phyloP scores from a whole-genome alignment of 2,329 filamentous ascomycete genomes.

The Colletotrichum tamarilloi region DNA sequence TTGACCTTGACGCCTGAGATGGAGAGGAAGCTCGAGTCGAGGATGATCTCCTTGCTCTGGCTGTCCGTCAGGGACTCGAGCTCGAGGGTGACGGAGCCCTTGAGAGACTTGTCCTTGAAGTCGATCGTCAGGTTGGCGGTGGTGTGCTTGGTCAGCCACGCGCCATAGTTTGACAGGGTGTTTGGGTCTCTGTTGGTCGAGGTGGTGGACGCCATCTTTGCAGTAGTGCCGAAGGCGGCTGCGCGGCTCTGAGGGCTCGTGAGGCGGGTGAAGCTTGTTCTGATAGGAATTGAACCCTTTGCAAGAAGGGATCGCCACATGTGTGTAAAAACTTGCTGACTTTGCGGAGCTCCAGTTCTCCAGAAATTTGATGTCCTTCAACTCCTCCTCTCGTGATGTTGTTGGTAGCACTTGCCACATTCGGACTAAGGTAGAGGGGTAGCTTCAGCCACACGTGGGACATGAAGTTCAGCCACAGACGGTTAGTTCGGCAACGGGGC shows the following conservation, averaged over 20 bases:
- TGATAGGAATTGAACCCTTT: slow-evolving; percentile 31
- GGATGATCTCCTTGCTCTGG: slow-evolving; percentile 79
- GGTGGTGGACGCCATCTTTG: slow-evolving; percentile 39
- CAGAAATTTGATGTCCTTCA: slow-evolving; percentile 25
- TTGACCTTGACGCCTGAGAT: slow-evolving; percentile 79
- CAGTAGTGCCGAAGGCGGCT: slow-evolving; percentile 22
- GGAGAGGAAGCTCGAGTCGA: slow-evolving; percentile 88
- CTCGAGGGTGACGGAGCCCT: slow-evolving; percentile 80
- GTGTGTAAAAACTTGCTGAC: slow-evolving; percentile 9
- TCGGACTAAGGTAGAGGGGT: slow-evolving; percentile 29
- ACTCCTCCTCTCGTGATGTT: slow-evolving; percentile 33
- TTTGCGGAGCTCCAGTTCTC: slow-evolving; percentile 27
- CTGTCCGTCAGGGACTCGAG: slow-evolving; percentile 82
- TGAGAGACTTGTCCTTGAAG: slow-evolving; percentile 82
- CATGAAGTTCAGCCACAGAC: not conserved
- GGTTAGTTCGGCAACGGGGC: not conserved
- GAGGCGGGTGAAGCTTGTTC: slow-evolving; percentile 24
- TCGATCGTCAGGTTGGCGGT: slow-evolving; percentile 84
- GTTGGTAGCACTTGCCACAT: slow-evolving; percentile 34
- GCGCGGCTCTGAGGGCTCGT: slow-evolving; percentile 4
- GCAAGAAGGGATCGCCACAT: slow-evolving; percentile 35
- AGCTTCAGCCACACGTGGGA: slow-evolving; percentile 26
- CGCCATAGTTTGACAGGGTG: slow-evolving; percentile 91
- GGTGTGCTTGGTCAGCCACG: slow-evolving; percentile 87
- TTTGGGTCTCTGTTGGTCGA: slow-evolving; percentile 79